Base-by-base conservation (phyloP, 441 rosid genomes). In the Capsella rubella region DNA sequence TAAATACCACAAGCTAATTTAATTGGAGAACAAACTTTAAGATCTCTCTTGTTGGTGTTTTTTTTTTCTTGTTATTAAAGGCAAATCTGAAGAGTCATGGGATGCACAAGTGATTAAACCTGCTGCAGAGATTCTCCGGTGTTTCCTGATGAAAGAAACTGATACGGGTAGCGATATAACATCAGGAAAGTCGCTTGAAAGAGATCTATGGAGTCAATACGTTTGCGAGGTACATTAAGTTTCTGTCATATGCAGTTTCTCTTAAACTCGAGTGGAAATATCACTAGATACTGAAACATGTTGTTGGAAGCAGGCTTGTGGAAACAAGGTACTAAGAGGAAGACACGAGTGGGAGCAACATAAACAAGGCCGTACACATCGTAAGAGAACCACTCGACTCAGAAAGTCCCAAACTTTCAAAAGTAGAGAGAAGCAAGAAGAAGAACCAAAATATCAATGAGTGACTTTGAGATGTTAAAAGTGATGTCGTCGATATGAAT, bases 281-380 rank as follows among this genome's bases (percentile, higher is more conserved):
- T 35, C 2, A 1, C 10, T 63, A 50, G 21, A 28, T 25, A 51
- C 43, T 51, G 39, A 73, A 45, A 53, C 21, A 9, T 40, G 18
- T 54, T 47, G 15, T 67, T 47, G 64, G 59, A 67, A 65, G 27
- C 66, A 92, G 99, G 94, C 95, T 68, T 94, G 99, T 43, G 96
- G 97, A 21, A 82, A 90, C 81, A 86, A 82, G 67, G 84, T 90
- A 29, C 95, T 94, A 52, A 84, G 97, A 84, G 99, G 97, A 76
- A 89, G 82, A 32, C 88, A 90, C 25, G 97, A 94, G 59, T 94
- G 99, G 99, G 99, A 92, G 71, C 92, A 92, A 67, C 97, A 94
- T 77, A 78, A 54, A 72, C 86, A 83, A 73, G 97, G 97, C 27
- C 91, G 92, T 13, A 69, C 88, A 29, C 99, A 94, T 83, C 86